Conservation (phyloP, 1,139 yeast species). For the Taiozyma sp. region DNA sequence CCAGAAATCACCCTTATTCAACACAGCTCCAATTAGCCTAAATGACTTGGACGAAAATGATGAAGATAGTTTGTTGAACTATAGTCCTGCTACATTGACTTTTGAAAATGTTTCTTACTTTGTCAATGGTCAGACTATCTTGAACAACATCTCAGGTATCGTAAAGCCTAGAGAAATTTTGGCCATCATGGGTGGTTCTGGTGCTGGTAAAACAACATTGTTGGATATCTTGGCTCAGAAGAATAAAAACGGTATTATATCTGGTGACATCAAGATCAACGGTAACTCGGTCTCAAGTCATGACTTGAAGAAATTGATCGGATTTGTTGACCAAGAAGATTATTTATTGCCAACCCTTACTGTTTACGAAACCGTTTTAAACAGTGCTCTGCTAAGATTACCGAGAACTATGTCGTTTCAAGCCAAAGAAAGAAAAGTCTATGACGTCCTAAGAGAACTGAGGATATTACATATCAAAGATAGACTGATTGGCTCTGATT, state of each 20-base stretch:
- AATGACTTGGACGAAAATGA: constrained; percentile 35
- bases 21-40: constrained; percentile 27
- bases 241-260: constrained; percentile 65
- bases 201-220: constrained; percentile 95
- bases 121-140: constrained; percentile 51
- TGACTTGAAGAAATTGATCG: constrained; percentile 65
- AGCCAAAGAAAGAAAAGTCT: constrained; percentile 74
- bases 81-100: constrained; percentile 72
- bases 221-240: constrained; percentile 88
- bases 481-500: constrained; percentile 82
- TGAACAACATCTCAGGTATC: constrained; percentile 63
- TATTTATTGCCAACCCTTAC: constrained; percentile 87
- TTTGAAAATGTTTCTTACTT: constrained; percentile 69
- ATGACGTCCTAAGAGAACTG: constrained; percentile 80
- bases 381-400: constrained; percentile 82
- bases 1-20: constrained; percentile 61
- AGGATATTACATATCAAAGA: constrained; percentile 82
- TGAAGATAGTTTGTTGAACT: constrained; percentile 46
- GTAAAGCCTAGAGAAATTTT: constrained; percentile 85
- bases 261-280: constrained; percentile 69
- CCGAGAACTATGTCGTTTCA: constrained; percentile 73
- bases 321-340: constrained; percentile 98
- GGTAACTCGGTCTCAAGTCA: constrained; percentile 44
- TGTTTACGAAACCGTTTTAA: constrained; percentile 90
- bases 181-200: constrained; percentile 98